Conservation (phyloP, 108 stramenopile species). For the Skeletonema menzelii region DNA sequence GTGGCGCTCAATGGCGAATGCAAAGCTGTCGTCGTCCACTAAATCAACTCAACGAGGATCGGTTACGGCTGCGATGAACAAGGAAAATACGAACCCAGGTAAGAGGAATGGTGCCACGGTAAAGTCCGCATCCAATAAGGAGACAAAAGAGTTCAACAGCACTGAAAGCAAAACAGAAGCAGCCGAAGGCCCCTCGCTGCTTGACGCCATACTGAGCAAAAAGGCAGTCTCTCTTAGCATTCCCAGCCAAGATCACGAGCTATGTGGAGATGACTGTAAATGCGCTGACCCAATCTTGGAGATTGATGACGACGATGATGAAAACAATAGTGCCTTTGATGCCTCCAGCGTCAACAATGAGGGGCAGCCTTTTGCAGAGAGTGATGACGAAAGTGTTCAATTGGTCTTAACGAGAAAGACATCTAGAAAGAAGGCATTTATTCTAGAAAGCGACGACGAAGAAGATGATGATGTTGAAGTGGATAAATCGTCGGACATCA, state of each 20-base stretch:
- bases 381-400: constrained; percentile 13
- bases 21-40: background rate
- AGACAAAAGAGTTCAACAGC: background rate
- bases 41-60: background rate
- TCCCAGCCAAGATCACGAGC: constrained; percentile 11
- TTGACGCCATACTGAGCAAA: constrained; percentile 35
- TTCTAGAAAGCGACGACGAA: constrained; percentile 1
- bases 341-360: background rate
- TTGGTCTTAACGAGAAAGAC: background rate
- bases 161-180: background rate
- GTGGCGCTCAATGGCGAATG: constrained; percentile 52
- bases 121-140: background rate
- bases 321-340: constrained; percentile 28
- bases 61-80: background rate
- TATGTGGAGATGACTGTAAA: constrained; percentile 36
- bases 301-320: constrained; percentile 26
- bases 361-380: background rate
- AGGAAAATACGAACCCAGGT: constrained; percentile 8
- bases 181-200: constrained; percentile 19
- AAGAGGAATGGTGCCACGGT: background rate
- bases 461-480: constrained; percentile 20
- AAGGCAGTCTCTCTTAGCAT: constrained; percentile 17
- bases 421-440: background rate
- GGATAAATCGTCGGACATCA: background rate
- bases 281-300: constrained; percentile 48